Evolutionary conservation across 306 rosid genomes (phyloP).

Genomic region (Abrus pulchellus): DNA sequence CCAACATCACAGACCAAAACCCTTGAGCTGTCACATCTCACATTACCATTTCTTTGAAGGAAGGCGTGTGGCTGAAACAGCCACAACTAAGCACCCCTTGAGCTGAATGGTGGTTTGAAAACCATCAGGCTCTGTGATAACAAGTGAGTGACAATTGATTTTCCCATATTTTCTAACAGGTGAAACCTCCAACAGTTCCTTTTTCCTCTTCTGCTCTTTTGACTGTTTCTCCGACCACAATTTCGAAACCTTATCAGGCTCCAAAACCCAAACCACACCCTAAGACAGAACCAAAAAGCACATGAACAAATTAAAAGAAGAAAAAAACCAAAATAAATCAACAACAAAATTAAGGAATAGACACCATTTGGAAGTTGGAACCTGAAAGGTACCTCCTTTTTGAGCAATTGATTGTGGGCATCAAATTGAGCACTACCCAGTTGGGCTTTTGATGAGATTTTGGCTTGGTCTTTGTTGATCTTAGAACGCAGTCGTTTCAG

Average conservation of each 20-base stretch:
- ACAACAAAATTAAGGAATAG: neutral
- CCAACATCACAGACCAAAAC: constrained; percentile 31
- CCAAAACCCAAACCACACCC: constrained; percentile 93
- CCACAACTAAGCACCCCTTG: constrained; percentile 71
- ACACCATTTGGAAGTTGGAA: constrained; percentile 5
- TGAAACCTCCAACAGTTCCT: constrained; percentile 69
- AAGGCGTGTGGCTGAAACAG: constrained; percentile 77
- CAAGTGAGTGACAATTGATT: constrained; percentile 61
- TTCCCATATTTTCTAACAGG: constrained; percentile 77
- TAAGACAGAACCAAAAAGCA: constrained; percentile 47
- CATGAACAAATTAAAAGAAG: constrained; percentile 34
- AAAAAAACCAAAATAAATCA: neutral
- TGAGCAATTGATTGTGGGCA: constrained; percentile 54
- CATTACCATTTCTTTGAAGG: constrained; percentile 88
- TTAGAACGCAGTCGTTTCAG: constrained; percentile 62
- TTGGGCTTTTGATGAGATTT: constrained; percentile 40
- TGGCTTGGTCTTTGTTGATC: constrained; percentile 47
- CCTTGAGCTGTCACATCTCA: constrained; percentile 1
- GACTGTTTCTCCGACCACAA: constrained; percentile 55
- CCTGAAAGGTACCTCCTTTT: constrained; percentile 68
- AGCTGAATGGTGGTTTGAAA: constrained; percentile 57
- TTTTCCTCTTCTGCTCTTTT: constrained; percentile 67
- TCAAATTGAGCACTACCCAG: constrained; percentile 47
- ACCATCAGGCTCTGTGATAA: constrained; percentile 72
- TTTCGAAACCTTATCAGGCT: constrained; percentile 68